Base-by-base conservation (phyloP, 2,329 filamentous ascomycete genomes). In the Fusarium solani-melongenae region DNA sequence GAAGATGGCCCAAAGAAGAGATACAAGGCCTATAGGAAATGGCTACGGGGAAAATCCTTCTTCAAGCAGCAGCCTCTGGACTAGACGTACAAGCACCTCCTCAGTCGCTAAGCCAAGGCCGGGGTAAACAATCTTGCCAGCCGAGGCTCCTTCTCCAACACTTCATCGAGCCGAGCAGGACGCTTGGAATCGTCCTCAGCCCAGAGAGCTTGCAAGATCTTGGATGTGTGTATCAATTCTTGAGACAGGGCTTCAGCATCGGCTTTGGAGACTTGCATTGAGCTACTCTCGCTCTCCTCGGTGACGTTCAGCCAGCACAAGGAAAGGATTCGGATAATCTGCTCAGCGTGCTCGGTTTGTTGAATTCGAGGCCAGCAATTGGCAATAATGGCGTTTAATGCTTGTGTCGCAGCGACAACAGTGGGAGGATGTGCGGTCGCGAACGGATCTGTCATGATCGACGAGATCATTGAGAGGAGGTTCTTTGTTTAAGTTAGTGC, bases 11-110 rank as follows among this genome's bases (percentile, higher is more conserved):
- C 89, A 44, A 98, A 97, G 88, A 98, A 98, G 88, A 88, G 96
- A 76, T 99, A 99, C 83, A 98, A 98, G 84, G 94, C 95, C 11
- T 99, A 99, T 83, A 87, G 92, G 78, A 97, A 98, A 83, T 99
- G 96, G 96, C 86, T 99, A 79, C 89, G 92, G 71, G 96, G 96
- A 20, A 98, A 98, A 86, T 98, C 94, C 78, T 88, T 98, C 78
- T 98, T 98, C 82, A 98, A 98, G 84, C 95, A 98, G 86, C 91
- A 92, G 82, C 90, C 92, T 53, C 86, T 90, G 61, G 88, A 89
- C 71, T 89, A 84, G 83, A 62, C 58, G 15, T 38, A 11, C 49
- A 29, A 46, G 17, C 51, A 56, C 29, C 22, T 24, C 15, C 31
- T 38, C 31, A 31, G 44, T 29, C 34, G 44, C 56, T 41, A 65